Conservation (phyloP, 2,329 filamentous ascomycete genomes). For the Leptographium radiaticola region DNA sequence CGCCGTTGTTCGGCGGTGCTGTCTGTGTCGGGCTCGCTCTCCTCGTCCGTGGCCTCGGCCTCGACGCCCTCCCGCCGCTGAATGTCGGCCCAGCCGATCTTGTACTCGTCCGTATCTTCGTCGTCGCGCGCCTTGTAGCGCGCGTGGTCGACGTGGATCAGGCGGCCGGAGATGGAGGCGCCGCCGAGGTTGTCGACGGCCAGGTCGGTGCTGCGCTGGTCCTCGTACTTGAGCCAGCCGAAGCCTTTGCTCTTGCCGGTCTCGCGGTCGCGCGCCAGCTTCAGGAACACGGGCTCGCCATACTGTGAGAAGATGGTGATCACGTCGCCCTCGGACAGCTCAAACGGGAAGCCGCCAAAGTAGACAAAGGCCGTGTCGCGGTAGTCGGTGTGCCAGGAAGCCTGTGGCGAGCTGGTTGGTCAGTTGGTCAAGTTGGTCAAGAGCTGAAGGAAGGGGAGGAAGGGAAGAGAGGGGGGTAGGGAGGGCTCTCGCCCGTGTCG, state of each 20-base stretch:
- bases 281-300: constrained; percentile 86
- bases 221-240: constrained; percentile 94
- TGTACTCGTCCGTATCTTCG: constrained; percentile 48
- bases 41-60: constrained; percentile 20
- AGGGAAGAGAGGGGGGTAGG: not conserved
- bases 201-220: constrained; percentile 88
- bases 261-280: constrained; percentile 87
- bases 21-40: constrained; percentile 26
- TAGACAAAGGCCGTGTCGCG: constrained; percentile 90
- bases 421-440: not conserved
- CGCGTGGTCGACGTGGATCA: constrained; percentile 83
- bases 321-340: constrained; percentile 89
- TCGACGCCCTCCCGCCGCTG: constrained; percentile 34
- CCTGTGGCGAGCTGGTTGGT: constrained; percentile 54
- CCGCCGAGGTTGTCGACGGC: constrained; percentile 94
- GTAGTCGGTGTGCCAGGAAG: constrained; percentile 95
- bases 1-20: constrained; percentile 14
- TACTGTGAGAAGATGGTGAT: constrained; percentile 96
- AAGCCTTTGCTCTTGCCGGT: constrained; percentile 92
- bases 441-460: constrained; percentile 13
- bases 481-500: no score
- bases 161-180: constrained; percentile 64
- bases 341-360: constrained; percentile 85
- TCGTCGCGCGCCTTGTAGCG: constrained; percentile 83
- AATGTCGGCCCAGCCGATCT: constrained; percentile 47